phyloP scores from a whole-genome alignment of 352 stramenopile genomes.

The Pythium utonaiense region DNA sequence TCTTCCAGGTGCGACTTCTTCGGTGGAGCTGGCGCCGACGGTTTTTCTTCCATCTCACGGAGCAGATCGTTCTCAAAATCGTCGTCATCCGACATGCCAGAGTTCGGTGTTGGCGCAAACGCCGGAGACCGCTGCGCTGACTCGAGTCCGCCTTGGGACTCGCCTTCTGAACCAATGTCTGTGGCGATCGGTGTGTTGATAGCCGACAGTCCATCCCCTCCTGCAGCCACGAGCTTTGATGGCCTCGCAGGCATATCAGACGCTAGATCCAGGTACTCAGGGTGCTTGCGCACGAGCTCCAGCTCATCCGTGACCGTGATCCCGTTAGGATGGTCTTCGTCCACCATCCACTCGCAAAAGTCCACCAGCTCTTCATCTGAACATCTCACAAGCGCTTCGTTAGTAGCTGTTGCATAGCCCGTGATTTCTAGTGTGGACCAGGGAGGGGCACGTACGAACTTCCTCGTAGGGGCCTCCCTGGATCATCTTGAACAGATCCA shows the following conservation, averaged over 20 bases:
- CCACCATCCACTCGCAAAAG: slow-evolving; percentile 85
- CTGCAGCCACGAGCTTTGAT: slow-evolving; percentile 25
- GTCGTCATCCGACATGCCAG: slow-evolving; percentile 61
- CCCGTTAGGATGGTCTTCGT: slow-evolving; percentile 65
- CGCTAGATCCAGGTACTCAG: slow-evolving; percentile 70
- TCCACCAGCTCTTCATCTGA: slow-evolving; percentile 81
- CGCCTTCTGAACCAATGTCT: slow-evolving; percentile 59
- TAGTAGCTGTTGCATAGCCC: too few relatives aligned
- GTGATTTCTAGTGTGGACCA: not conserved
- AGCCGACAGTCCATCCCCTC: slow-evolving; percentile 38
- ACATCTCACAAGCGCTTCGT: not conserved
- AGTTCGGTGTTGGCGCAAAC: slow-evolving; percentile 56
- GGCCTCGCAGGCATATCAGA: slow-evolving; percentile 40
- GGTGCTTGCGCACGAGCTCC: slow-evolving; percentile 76
- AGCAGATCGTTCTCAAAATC: slow-evolving; percentile 78
- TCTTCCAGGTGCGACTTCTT: slow-evolving; percentile 54
- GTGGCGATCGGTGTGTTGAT: slow-evolving; percentile 72
- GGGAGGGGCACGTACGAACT: slow-evolving; percentile 39
- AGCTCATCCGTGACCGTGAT: slow-evolving; percentile 79
- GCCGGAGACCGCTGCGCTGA: slow-evolving; percentile 63
- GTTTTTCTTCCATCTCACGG: slow-evolving; percentile 66
- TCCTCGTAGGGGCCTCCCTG: slow-evolving; percentile 67
- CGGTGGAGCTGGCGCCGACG: slow-evolving; percentile 6
- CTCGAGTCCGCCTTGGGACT: slow-evolving; percentile 53
- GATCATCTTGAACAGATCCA: slow-evolving; percentile 82